Base-by-base conservation (phyloP, 2,329 filamentous ascomycete species). In the Coniella vitis region DNA sequence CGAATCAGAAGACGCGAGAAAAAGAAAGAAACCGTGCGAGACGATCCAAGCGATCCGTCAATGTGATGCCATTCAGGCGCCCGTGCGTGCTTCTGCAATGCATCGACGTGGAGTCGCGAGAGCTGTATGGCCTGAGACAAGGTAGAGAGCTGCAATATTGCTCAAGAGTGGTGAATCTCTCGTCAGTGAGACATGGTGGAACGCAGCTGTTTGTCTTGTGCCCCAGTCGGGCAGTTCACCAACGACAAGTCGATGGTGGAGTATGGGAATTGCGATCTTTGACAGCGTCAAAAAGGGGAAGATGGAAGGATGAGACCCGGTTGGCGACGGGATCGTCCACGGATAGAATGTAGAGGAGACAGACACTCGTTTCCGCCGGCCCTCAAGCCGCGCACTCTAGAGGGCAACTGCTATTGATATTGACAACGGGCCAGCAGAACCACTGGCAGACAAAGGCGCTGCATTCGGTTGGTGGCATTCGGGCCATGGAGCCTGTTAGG, bases 161-260 rank as follows among this genome's bases (percentile, higher is more conserved):
- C 43, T 34, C 43, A 45, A 3, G n/a, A n/a, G 10, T 38, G 19
- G 21, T 34, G 25, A 20, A 31, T 36, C 54, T 55, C 47, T 55
- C 55, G 54, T 53, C 45, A 49, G 19, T 46, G 21, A 42, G 19
- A 38, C 47, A 47, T 51, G 49, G 53, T 55, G 25, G 45, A 49
- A 56, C 54, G 52, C 56, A 54, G 49, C 50, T 36, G 29, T 22
- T 20, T 7, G 16, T 7, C 13, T 19, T 1, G 38, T 36, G 14
- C 20, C 21, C n/a, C 12, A 36, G 32, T 37, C 35, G 19, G 35
- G 43, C 35, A 45, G 22, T 25, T 38, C 43, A 38, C n/a, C 13
- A 5, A 14, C 21, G 7, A 19, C 9, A 14, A n/a, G n/a, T 14
- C 25, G n/a, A n/a, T 31, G 4, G 4, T 20, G n/a, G 38, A 2